phyloP scores from a whole-genome alignment of 805 yeast genomes.

The Spathaspora passalidarum region DNA sequence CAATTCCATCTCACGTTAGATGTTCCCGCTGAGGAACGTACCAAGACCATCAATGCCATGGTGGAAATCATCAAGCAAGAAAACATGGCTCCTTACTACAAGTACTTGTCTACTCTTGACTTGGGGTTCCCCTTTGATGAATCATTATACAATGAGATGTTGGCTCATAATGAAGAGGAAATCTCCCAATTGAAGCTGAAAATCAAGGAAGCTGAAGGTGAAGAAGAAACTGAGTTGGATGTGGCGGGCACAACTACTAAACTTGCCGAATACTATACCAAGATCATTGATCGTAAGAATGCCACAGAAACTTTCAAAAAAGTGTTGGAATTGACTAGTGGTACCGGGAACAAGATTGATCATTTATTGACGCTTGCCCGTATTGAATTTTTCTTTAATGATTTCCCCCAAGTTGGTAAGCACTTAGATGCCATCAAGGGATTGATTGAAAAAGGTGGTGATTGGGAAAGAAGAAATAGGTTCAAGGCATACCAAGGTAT shows the following conservation, averaged over 20 bases:
- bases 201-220: conserved; percentile 55
- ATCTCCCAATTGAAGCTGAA: conserved; percentile 51
- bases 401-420: conserved; percentile 63
- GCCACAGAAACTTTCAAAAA: conserved; percentile 66
- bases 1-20: conserved; percentile 59
- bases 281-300: conserved; percentile 74
- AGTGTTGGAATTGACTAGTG: conserved; percentile 75
- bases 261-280: conserved; percentile 85
- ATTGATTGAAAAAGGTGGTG: conserved; percentile 94
- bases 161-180: conserved; percentile 51
- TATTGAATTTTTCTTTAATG: conserved; percentile 86
- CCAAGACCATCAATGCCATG: conserved; percentile 43
- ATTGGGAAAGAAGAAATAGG: conserved; percentile 97
- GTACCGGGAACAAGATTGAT: conserved; percentile 90
- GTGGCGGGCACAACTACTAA: conserved; percentile 70
- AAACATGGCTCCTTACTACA: conserved; percentile 80
- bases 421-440: conserved; percentile 70
- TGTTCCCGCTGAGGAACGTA: conserved; percentile 34
- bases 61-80: conserved; percentile 53
- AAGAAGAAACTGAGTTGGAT: conserved; percentile 85
- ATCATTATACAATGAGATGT: conserved; percentile 48
- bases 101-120: conserved; percentile 45
- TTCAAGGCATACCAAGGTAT: conserved; percentile 90
- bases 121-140: conserved; percentile 58
- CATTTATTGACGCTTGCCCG: conserved; percentile 77